Base-by-base conservation (phyloP, 768 basidiomycete species). In the Phanerodontia chrysosporium region DNA sequence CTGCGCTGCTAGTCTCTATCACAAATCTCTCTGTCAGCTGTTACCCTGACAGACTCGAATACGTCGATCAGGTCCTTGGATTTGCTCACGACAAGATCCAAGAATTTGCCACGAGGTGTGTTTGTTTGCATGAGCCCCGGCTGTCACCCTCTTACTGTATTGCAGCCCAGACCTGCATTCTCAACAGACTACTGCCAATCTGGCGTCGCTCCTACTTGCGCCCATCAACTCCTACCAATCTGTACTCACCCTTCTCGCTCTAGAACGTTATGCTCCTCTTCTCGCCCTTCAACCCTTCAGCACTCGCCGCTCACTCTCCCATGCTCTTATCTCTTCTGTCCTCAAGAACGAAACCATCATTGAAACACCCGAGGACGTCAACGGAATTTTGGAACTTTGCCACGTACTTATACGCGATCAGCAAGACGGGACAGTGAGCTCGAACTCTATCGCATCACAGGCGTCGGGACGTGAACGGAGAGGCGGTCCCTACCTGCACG, bases 201-300 rank as follows among this genome's bases (percentile, higher is more conserved):
- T 98, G n/a, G 85, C 95, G 27, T 83, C 93, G 2, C 82, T 98
- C 32, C 86, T 99, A 5, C 83, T 94, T 18, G 92, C 96, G 1
- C 96, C 97, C 1, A 96, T 98, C 67, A 95, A 94, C 69, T 93
- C 93, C 9, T 98, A 99, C 70, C 88, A 92, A 75, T 96, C 95
- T 32, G 92, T 95, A 18, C 87, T 99, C 58, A 98, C 96, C 0
- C 82, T 99, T n/a, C 90, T 99, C 52, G 95, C 96, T 18, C 87
- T 98, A 29, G 94, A 95, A 1, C 87, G 86, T 49, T 99, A 98
- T 67, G 83, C 84, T 0, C 86, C 90, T 0, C 83, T 99, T 2
- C 83, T 98, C 24, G 77, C 82, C 18, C 84, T 84, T 28, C 97
- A 99, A 70, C 84, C 96, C 3, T 97, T 92, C 76, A 84, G 88